A percentile compares a stretch with the other conserved stretches of the same genome.
Evolutionary conservation across 306 rosid genomes (phyloP).

Genomic region (Inga laurina): DNA sequence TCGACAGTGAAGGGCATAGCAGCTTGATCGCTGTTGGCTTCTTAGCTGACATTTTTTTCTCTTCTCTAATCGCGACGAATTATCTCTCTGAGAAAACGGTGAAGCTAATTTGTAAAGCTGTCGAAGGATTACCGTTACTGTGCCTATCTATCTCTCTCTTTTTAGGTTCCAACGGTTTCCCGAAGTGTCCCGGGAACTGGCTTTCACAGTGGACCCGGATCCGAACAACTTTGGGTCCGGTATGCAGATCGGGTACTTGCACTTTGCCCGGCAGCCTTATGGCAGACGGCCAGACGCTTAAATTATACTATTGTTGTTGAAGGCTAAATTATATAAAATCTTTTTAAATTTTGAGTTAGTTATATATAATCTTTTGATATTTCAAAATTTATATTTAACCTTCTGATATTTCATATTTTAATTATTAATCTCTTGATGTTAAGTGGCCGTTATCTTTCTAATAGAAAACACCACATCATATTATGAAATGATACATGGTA

Average conservation of each 20-base stretch:
- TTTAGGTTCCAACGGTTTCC: slow-evolving; percentile 4
- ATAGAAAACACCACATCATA: too few species aligned
- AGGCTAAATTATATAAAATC: too few species aligned
- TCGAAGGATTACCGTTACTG: neutral
- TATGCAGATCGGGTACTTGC: neutral
- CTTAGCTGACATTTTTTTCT: slow-evolving; percentile 12
- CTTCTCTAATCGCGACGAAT: neutral
- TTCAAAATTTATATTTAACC: too few species aligned
- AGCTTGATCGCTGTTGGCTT: slow-evolving; percentile 48
- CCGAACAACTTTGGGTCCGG: neutral
- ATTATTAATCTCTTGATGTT: fast-evolving
- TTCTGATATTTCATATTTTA: too few species aligned
- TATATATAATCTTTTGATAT: too few species aligned
- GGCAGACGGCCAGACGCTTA: too few species aligned
- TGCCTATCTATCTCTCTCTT: neutral
- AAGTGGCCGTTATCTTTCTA: too few species aligned
- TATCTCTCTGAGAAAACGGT: neutral
- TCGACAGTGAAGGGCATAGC: slow-evolving; percentile 56
- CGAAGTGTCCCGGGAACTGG: neutral
- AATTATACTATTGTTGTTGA: too few species aligned
- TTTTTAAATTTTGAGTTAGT: too few species aligned
- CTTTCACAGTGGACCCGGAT: neutral
- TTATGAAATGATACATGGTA: too few species aligned
- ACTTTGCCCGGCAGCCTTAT: too few species aligned
- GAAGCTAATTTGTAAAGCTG: neutral